Evolutionary conservation across 108 stramenopile genomes (phyloP).

Genomic region (Cyclostephanos tholiformis): DNA sequence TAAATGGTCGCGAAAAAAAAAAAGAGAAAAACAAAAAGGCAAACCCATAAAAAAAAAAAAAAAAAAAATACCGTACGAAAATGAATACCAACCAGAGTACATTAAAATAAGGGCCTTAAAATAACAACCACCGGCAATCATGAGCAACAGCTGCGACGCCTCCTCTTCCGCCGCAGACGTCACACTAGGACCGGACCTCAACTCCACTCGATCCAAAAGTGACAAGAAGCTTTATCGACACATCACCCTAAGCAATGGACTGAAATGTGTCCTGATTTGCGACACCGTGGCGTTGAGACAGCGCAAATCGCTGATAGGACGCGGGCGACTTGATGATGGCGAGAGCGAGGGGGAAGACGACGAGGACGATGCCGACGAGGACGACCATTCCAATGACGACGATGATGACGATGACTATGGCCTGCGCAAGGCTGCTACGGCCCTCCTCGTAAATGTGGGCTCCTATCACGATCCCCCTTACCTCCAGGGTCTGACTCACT

Average conservation of each 20-base stretch:
- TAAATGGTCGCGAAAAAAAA: no score
- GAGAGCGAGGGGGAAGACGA: constrained; percentile 35
- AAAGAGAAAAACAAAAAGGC: no score
- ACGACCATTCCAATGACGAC: constrained; percentile 35
- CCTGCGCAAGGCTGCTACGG: constrained; percentile 87
- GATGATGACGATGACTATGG: constrained; percentile 50
- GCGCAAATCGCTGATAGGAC: constrained; percentile 40
- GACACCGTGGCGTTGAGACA: constrained; percentile 85
- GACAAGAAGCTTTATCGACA: constrained; percentile 87
- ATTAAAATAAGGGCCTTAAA: no score
- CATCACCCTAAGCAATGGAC: constrained; percentile 80
- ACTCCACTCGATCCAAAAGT: constrained; percentile 38
- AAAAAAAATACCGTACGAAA: no score
- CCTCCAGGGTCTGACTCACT: constrained; percentile 92
- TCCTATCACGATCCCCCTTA: constrained; percentile 87
- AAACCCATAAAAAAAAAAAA: no score
- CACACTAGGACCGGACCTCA: constrained; percentile 43
- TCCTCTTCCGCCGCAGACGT: not conserved
- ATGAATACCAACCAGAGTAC: no score
- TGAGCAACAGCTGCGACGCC: not conserved
- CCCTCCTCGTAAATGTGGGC: constrained; percentile 92
- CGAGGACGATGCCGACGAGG: constrained; percentile 33
- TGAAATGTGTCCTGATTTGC: constrained; percentile 74
- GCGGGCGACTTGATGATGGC: constrained; percentile 40
- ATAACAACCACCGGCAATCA: no score